Conservation (phyloP, 73 alveolate genomes). For the Paramecium tetraurelia region DNA sequence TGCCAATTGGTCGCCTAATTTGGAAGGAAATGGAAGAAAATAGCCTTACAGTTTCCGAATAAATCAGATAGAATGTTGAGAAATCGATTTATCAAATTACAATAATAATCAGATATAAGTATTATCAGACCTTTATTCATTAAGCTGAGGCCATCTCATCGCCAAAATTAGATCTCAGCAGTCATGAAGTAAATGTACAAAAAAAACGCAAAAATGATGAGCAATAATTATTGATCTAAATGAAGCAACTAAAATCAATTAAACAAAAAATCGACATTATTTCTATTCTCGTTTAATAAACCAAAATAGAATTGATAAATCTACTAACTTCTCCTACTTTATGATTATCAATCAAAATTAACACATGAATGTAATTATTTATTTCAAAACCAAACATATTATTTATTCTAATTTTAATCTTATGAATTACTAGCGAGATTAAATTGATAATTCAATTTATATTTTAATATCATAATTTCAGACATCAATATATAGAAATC, state of each 20-base stretch:
- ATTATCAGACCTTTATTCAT: background rate
- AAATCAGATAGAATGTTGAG: conserved; percentile 20
- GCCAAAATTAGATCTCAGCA: background rate
- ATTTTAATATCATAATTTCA: background rate
- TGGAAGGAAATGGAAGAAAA: conserved; percentile 23
- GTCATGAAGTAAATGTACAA: background rate
- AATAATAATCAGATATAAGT: background rate
- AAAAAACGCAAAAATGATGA: background rate
- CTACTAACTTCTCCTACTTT: background rate
- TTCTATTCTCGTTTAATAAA: background rate
- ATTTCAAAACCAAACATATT: background rate
- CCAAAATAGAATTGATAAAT: background rate
- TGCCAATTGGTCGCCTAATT: background rate
- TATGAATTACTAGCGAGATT: background rate
- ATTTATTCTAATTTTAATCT: background rate
- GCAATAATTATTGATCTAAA: background rate
- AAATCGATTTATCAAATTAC: conserved; percentile 20
- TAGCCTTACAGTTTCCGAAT: background rate
- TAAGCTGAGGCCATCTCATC: background rate
- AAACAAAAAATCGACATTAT: background rate
- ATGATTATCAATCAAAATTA: background rate
- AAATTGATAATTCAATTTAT: background rate
- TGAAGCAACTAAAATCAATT: background rate
- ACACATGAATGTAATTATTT: background rate
- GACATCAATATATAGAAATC: background rate